Percentiles rank a stretch among this genome's conserved stretches.
Conservation (phyloP, 768 basidiomycete genomes). For the Clathrus columnatus region DNA sequence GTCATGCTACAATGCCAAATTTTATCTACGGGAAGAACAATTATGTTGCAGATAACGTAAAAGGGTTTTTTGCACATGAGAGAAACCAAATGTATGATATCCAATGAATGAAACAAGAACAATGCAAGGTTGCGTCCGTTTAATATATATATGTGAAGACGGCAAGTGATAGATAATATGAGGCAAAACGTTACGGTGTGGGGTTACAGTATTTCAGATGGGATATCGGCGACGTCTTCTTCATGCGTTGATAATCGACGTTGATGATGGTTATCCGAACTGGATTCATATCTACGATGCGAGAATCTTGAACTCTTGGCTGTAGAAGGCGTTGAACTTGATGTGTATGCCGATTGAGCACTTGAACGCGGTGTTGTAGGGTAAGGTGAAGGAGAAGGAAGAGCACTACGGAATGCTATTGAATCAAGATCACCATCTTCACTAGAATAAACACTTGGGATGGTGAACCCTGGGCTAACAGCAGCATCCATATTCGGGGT, state of each 20-base stretch:
- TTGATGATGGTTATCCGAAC: background rate
- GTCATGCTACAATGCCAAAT: background rate
- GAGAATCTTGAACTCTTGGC: background rate
- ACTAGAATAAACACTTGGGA: conserved; percentile 6
- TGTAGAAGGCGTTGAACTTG: conserved; percentile 2
- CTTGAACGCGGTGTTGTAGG: background rate
- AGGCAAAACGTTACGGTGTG: no score
- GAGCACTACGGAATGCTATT: background rate
- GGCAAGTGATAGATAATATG: no score
- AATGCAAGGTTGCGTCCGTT: background rate
- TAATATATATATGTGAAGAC: background rate
- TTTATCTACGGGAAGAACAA: background rate
- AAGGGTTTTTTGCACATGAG: background rate
- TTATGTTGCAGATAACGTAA: background rate
- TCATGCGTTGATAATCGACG: background rate
- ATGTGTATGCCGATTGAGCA: conserved; percentile 1
- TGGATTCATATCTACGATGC: background rate
- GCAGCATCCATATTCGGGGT: conserved; percentile 4
- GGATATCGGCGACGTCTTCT: background rate
- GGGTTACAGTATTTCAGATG: no score
- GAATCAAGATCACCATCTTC: background rate
- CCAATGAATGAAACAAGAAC: background rate
- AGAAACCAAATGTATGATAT: background rate
- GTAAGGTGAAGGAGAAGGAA: background rate
- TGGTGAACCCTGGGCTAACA: conserved; percentile 9